Percentiles rank a stretch among this genome's conserved stretches.
Evolutionary conservation across 2,329 filamentous ascomycete genomes (phyloP).

Genomic region (Talaromyces amestolkiae): DNA sequence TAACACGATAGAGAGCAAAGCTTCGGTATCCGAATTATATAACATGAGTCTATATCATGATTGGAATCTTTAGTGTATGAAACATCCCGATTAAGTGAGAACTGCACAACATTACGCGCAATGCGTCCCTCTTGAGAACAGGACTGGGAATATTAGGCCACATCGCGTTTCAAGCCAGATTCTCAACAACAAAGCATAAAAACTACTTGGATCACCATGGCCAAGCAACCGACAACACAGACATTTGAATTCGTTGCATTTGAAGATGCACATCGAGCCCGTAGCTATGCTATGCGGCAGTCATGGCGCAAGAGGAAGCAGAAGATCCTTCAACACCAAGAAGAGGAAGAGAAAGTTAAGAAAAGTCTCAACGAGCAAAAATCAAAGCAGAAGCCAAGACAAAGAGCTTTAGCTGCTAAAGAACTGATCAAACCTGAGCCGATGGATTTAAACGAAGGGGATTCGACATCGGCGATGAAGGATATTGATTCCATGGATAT

Average conservation of each 20-base stretch:
- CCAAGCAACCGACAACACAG: background rate
- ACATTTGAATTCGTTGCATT: conserved; percentile 15
- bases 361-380: background rate
- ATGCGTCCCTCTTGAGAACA: background rate
- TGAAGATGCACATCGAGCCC: conserved; percentile 16
- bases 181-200: too few species aligned
- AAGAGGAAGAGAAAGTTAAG: background rate
- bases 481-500: background rate
- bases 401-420: background rate
- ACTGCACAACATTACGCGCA: background rate
- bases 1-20: background rate
- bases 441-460: background rate
- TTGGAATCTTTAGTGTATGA: background rate
- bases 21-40: background rate
- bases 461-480: background rate
- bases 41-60: background rate
- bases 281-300: conserved; percentile 18
- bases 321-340: conserved; percentile 8
- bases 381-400: background rate
- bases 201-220: background rate
- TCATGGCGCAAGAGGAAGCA: conserved; percentile 18
- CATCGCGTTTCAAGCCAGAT: background rate
- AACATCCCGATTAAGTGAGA: too few species aligned
- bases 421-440: background rate
- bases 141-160: background rate